Conservation (phyloP, 2,329 filamentous ascomycete genomes). For the Ophiostoma perfectum region DNA sequence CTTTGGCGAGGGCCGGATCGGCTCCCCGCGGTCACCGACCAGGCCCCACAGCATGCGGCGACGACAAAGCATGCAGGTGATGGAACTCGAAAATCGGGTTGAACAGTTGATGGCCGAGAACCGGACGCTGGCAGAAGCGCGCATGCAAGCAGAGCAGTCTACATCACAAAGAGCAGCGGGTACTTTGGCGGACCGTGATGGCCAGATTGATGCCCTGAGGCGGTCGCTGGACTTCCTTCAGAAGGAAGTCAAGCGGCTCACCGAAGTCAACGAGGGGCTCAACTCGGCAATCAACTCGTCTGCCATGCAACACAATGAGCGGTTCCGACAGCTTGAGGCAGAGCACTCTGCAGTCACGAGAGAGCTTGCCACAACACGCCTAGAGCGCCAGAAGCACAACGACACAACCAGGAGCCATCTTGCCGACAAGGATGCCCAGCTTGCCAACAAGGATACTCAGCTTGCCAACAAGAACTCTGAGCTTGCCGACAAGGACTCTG, state of each 20-base stretch:
- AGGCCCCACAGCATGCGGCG: slow-evolving; percentile 93
- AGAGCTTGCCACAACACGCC: slow-evolving; percentile 64
- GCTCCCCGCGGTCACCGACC: slow-evolving; percentile 85
- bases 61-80: slow-evolving; percentile 93
- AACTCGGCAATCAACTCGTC: slow-evolving; percentile 72
- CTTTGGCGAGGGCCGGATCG: slow-evolving; percentile 79
- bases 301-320: slow-evolving; percentile 67
- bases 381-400: slow-evolving; percentile 49
- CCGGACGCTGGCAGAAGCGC: slow-evolving; percentile 67
- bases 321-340: slow-evolving; percentile 61
- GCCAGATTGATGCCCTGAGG: slow-evolving; percentile 77
- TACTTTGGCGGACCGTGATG: slow-evolving; percentile 73
- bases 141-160: slow-evolving; percentile 59
- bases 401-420: not conserved
- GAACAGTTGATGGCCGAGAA: slow-evolving; percentile 86
- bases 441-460: slow-evolving; percentile 60
- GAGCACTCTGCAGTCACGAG: slow-evolving; percentile 60
- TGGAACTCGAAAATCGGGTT: slow-evolving; percentile 81
- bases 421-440: not conserved
- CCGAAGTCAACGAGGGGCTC: slow-evolving; percentile 76
- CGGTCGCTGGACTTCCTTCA: slow-evolving; percentile 74
- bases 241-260: slow-evolving; percentile 73
- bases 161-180: slow-evolving; percentile 58
- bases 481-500: slow-evolving; percentile 65
- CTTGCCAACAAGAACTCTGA: not conserved